Base-by-base conservation (phyloP, 345 rosid genomes). In the Linum lewisii region DNA sequence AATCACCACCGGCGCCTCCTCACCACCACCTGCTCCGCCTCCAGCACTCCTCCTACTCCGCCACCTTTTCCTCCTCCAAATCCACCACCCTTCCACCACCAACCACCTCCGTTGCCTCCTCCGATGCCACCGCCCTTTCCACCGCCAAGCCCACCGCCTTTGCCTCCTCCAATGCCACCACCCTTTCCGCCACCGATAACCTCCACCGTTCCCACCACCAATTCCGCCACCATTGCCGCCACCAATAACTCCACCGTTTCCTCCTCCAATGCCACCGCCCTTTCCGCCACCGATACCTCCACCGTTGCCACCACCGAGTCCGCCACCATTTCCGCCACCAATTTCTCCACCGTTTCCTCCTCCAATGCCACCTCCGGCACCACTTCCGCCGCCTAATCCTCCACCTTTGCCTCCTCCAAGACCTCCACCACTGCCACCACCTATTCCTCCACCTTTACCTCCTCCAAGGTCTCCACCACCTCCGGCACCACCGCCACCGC, bases 301-400 rank as follows among this genome's bases (percentile, higher is more conserved):
- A 0, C 71, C 77, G 51, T 60, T 74, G 13, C 73, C 77, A 51
- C 65, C 76, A 10, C 73, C 73, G 14, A 58, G 68, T 15, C 69
- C 68, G 0, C 66, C 64, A 0, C 70, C 77, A 0, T 29, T 50
- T 34, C 73, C 69, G 42, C 58, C 63, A 0, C 64, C 72, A 6
- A 0, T 5, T 0, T 70, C 72, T 0, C 54, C 45, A 0, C 73
- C 68, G 6, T 52, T 19, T n/a, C 55, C 55, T 1, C 55, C 21
- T 0, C 55, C 44, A 6, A 14, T 21, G 0, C 51, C 59, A 15
- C 74, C 74, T 0, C 63, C 72, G 0, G 62, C 70, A 0, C 16
- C 26, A 0, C 61, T 34, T 2, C 59, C 69, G 7, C 29, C 56
- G 1, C 68, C 68, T 0, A 0, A 5, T 0, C 73, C 72, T 0